Evolutionary conservation across 345 rosid species (phyloP).

Genomic region (Linum tenue): DNA sequence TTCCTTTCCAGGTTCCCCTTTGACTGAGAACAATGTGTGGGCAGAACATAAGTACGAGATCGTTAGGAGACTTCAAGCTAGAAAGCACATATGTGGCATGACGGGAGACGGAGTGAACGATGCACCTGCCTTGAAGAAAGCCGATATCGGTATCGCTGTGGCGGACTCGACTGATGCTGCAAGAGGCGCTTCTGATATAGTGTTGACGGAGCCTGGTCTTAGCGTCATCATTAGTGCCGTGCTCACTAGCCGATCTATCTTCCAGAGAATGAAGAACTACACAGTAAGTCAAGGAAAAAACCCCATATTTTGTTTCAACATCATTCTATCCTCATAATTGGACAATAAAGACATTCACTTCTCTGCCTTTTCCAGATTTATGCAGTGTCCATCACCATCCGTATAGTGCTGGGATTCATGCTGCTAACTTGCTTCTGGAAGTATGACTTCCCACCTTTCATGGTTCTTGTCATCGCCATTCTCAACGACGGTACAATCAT

Average conservation of each 20-base stretch:
- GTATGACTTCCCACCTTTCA: neutral
- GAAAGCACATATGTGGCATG: conserved; percentile 3
- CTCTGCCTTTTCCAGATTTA: neutral
- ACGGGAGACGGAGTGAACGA: conserved; percentile 2
- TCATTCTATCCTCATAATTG: neutral
- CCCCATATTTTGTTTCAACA: neutral
- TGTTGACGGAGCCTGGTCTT: neutral
- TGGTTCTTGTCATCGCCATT: conserved; percentile 2
- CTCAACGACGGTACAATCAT: neutral
- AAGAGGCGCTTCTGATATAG: conserved; percentile 3
- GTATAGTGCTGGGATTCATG: neutral
- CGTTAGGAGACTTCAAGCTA: conserved; percentile 2
- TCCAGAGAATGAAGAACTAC: conserved; percentile 5
- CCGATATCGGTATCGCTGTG: conserved; percentile 1
- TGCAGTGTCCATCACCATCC: conserved; percentile 3
- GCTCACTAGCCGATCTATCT: neutral
- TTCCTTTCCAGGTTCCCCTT: neutral
- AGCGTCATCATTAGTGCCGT: neutral
- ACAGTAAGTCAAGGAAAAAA: neutral
- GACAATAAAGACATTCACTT: neutral
- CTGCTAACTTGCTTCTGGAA: neutral
- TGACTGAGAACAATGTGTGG: no score
- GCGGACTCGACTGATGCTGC: neutral
- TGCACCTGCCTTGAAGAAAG: conserved; percentile 4
- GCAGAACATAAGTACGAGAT: conserved; percentile 4